These are phyloP conservation scores for Boletus eberwhitei DNA, from an alignment of 768 basidiomycete genomes.

Conservation along the genomic window DNA sequence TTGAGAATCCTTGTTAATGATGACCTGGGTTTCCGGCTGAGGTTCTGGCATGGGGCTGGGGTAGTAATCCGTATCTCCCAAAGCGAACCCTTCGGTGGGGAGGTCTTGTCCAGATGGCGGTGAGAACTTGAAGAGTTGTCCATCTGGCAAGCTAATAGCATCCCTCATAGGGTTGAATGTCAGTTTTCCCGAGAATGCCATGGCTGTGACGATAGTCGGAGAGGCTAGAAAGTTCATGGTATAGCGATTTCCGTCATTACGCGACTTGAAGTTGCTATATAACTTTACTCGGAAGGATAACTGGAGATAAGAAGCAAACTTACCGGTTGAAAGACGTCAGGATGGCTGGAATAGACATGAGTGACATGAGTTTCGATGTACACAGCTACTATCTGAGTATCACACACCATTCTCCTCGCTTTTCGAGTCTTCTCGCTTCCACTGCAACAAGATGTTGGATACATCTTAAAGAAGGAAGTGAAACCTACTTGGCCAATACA, in stretches of 20 bases:
- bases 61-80: conserved; percentile 71
- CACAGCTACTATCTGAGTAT: background rate
- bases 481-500: conserved; percentile 87
- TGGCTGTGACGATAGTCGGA: conserved; percentile 94
- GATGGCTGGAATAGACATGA: conserved; percentile 56
- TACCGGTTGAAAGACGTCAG: conserved; percentile 94
- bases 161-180: conserved; percentile 94
- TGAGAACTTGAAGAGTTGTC: conserved; percentile 76
- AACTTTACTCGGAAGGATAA: background rate
- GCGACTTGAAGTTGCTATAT: conserved; percentile 77
- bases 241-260: conserved; percentile 91
- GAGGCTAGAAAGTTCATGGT: conserved; percentile 99
- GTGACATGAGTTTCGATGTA: conserved; percentile 2
- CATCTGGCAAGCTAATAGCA: conserved; percentile 60
- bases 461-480: background rate
- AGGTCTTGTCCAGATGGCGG: conserved; percentile 85
- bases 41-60: conserved; percentile 73
- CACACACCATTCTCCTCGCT: conserved; percentile 84
- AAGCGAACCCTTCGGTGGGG: conserved; percentile 77
- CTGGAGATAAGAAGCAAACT: conserved; percentile 25
- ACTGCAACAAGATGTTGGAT: conserved; percentile 42
- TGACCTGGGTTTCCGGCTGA: conserved; percentile 69
- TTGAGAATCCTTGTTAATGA: conserved; percentile 75
- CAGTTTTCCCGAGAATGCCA: conserved; percentile 92
- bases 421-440: conserved; percentile 89